These are phyloP conservation scores for Colletotrichum tropicale DNA, from an alignment of 2,329 filamentous ascomycete genomes.

Conservation along the genomic window DNA sequence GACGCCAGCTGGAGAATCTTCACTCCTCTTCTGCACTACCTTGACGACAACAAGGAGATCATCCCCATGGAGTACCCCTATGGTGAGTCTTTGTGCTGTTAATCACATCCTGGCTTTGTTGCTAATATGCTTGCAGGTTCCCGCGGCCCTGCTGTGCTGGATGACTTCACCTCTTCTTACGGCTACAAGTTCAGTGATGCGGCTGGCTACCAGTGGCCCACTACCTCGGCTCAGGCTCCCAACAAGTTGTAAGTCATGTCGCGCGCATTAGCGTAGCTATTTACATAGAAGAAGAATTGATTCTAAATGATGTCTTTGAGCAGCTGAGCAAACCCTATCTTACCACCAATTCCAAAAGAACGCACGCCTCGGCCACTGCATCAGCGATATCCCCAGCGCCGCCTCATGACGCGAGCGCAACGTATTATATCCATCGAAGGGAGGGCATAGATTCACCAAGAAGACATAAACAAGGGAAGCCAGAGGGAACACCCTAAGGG, in stretches of 20 bases:
- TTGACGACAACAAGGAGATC: slow-evolving; percentile 99
- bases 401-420: not conserved
- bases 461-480: slow-evolving; percentile 17
- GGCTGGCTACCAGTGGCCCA: slow-evolving; percentile 94
- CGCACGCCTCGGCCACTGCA: slow-evolving; percentile 1
- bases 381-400: slow-evolving; percentile 4
- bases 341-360: not conserved
- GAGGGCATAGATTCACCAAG: slow-evolving; percentile 18
- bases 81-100: slow-evolving; percentile 61
- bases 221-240: slow-evolving; percentile 68
- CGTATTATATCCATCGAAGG: slow-evolving; percentile 19
- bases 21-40: slow-evolving; percentile 94
- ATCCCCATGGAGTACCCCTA: slow-evolving; percentile 99
- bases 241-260: slow-evolving; percentile 79
- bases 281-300: slow-evolving; percentile 22
- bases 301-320: slow-evolving; percentile 13
- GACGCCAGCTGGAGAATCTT: slow-evolving; percentile 99
- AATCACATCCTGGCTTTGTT: not conserved
- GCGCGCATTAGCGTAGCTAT: slow-evolving; percentile 12
- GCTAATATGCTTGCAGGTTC: slow-evolving; percentile 69
- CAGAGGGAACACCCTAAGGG: not conserved
- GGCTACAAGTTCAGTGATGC: slow-evolving; percentile 99
- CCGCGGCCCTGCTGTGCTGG: slow-evolving; percentile 91
- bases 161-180: slow-evolving; percentile 97
- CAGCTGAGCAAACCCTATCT: slow-evolving; percentile 16